A percentile compares a stretch with the other conserved stretches of the same genome.
Conservation (phyloP, 495 filamentous ascomycete genomes). For the Barbatosphaeria neglecta region DNA sequence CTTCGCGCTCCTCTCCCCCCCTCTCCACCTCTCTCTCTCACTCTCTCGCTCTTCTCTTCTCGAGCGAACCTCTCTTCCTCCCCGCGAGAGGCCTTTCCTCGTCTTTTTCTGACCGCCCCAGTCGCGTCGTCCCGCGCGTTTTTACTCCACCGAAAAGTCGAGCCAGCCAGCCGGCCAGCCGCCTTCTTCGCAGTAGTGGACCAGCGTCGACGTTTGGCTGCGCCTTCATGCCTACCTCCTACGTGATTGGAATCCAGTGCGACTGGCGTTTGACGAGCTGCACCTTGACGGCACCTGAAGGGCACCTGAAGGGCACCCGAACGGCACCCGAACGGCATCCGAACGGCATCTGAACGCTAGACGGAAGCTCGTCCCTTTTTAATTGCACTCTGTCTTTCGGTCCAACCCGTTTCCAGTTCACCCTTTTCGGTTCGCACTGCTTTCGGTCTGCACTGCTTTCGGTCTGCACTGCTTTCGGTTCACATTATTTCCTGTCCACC, state of each 20-base stretch:
- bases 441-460: neutral
- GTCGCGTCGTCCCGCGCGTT: neutral
- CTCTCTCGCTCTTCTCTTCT: neutral
- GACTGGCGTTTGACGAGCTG: too few species aligned
- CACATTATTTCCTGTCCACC: slow-evolving; percentile 41
- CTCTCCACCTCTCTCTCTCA: neutral
- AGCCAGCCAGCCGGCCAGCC: too few species aligned
- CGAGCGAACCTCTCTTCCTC: neutral
- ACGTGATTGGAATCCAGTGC: too few species aligned
- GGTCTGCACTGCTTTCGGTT: slow-evolving; percentile 50
- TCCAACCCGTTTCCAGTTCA: slow-evolving; percentile 7
- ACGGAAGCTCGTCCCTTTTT: too few species aligned
- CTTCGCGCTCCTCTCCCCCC: neutral
- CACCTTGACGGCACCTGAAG: too few species aligned
- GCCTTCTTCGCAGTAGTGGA: slow-evolving; percentile 2
- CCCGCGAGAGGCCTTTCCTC: neutral
- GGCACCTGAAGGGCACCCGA: too few species aligned
- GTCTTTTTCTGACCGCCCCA: neutral
- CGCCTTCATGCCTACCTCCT: too few species aligned
- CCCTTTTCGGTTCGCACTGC: neutral
- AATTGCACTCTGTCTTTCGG: slow-evolving; percentile 9
- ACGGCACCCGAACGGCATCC: too few species aligned
- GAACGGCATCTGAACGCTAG: too few species aligned
- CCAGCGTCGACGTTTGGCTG: too few species aligned
- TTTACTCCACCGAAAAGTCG: too few species aligned